Evolutionary conservation across 805 yeast species (phyloP), one percentile per base, ranked within the genome.

Genomic region (Wickerhamomyces strasburgensis): DNA sequence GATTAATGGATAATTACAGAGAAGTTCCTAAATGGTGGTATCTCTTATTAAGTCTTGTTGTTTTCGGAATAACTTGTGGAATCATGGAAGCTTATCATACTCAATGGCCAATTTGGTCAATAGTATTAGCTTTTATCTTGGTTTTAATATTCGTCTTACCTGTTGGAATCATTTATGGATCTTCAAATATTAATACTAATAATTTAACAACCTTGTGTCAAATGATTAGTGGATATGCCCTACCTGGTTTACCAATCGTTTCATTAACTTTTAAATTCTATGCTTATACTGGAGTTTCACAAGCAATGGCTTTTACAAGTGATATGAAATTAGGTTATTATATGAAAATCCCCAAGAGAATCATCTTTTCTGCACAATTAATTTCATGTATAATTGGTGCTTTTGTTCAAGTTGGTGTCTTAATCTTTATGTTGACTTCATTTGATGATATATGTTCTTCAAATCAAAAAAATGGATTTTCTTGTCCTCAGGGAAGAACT

Each of bases 11-110:
- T 29, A 54, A 59, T 24, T 80, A 81, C 54, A 65, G 65, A 6
- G 84, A 78, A 45, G 81, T 75, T 19, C 86, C 85, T 3, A 72
- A 70, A 30, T 73, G 79, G 78, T 75, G 84, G 80, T 80, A 70
- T 48, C 61, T 74, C 13, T 63, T 79, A 32, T 34, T 70, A 4
- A 46, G 64, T 2, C 72, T 77, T 34, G 65, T 78, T 14, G 57
- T 62, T 1, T 58, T 78, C 38, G 67, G 69, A 51, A 68, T 54
- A 18, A 65, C 62, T 9, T 21, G 55, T 68, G 23, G 49, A 58
- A 27, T 58, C 52, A 1, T 70, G 68, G 57, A 58, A 19, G 39
- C 27, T 15, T 36, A 27, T 17, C 24, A 67, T 34, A 61, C 69
- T 2, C 60, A 58, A 24, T 44, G 43, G 43, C 80, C 84, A 1